phyloP scores from a whole-genome alignment of 768 basidiomycete genomes.

The Lactarius hatsudake region DNA sequence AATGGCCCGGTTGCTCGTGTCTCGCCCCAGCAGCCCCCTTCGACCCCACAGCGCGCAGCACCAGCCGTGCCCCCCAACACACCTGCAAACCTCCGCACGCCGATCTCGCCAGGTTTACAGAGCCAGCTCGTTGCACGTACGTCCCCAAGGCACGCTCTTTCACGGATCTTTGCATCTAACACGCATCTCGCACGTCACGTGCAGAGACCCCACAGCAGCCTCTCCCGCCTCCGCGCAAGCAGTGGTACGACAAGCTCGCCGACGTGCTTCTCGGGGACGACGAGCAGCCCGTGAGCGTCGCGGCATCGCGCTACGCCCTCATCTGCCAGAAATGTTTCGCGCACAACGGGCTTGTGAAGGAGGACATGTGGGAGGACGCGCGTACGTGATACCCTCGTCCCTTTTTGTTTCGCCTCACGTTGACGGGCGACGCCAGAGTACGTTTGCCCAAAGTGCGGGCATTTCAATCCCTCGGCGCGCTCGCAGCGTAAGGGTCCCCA shows the following conservation, averaged over 20 bases:
- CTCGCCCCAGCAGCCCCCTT: slow-evolving; percentile 32
- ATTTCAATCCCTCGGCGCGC: slow-evolving; percentile 63
- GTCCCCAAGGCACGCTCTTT: slow-evolving; percentile 24
- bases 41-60: slow-evolving; percentile 29
- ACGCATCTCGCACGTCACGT: not conserved
- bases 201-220: slow-evolving; percentile 41
- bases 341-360: slow-evolving; percentile 87
- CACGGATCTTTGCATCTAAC: not conserved
- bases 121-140: slow-evolving; percentile 40
- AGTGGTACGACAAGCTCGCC: slow-evolving; percentile 85
- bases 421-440: slow-evolving; percentile 54
- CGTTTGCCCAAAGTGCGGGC: slow-evolving; percentile 79
- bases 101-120: slow-evolving; percentile 32
- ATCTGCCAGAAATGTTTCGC: slow-evolving; percentile 86
- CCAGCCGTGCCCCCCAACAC: slow-evolving; percentile 31
- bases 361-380: slow-evolving; percentile 74
- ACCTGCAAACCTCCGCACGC: slow-evolving; percentile 19
- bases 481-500: slow-evolving; percentile 15
- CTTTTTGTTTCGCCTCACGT: not conserved
- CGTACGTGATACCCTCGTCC: slow-evolving; percentile 53
- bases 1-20: slow-evolving; percentile 37
- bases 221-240: slow-evolving; percentile 57
- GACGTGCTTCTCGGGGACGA: slow-evolving; percentile 85
- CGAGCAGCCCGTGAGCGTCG: slow-evolving; percentile 43
- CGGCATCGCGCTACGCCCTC: slow-evolving; percentile 66